Evolutionary conservation across 306 rosid genomes (phyloP).

Genomic region (Vigna hirtella): DNA sequence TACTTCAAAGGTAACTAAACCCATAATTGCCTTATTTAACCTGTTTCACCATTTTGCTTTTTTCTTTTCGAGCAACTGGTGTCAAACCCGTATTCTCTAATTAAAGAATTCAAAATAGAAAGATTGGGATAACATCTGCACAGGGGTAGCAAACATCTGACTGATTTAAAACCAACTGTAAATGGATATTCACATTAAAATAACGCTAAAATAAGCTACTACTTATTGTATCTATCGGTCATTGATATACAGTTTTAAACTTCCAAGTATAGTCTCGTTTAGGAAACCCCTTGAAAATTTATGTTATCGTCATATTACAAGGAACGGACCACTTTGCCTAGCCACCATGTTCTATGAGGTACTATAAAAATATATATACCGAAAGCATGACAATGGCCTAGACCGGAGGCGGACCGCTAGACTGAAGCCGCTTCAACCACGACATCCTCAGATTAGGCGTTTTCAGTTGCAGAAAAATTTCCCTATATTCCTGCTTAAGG

Average conservation of each 20-base stretch:
- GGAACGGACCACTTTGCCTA: not conserved
- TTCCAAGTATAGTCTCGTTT: constrained; percentile 6
- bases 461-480: constrained; percentile 74
- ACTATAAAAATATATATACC: constrained; percentile 23
- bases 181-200: constrained; percentile 11
- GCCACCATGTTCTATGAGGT: constrained; percentile 19
- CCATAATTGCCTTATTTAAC: not conserved
- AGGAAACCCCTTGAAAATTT: constrained; percentile 24
- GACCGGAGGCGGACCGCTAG: constrained; percentile 50
- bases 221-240: not conserved
- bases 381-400: constrained; percentile 37
- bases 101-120: no score
- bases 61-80: no score
- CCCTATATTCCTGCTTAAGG: constrained; percentile 76
- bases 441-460: constrained; percentile 66
- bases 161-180: not conserved
- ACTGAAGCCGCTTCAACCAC: constrained; percentile 75
- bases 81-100: no score
- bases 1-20: not conserved
- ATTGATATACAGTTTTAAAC: constrained; percentile 24
- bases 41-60: not conserved
- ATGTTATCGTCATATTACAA: constrained; percentile 14
- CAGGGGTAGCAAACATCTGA: not conserved
- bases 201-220: not conserved
- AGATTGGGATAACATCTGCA: no score